Evolutionary conservation across 2,329 filamentous ascomycete genomes (phyloP), one percentile per base, ranked within the genome.

Genomic region (Trichoderma hamatum): DNA sequence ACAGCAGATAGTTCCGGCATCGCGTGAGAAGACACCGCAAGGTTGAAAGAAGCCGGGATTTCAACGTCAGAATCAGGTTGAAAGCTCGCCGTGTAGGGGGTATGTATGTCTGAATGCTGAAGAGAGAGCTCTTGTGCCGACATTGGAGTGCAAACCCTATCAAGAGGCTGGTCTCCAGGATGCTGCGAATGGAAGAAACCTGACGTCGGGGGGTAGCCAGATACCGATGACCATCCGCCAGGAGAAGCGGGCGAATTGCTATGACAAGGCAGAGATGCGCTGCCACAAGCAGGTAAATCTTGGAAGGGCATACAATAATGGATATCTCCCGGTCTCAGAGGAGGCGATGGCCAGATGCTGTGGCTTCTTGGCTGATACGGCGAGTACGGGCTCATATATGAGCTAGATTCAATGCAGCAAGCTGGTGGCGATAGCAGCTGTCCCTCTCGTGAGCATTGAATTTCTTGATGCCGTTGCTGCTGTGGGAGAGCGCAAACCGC

Each of bases 321-420:
- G 59, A 78, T 75, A 28, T 82, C 81, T 39, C 81, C 78, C 46
- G 76, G 75, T 14, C 75, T 75, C 10, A 76, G 75, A 13, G 79
- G 80, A 34, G 82, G 80, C 30, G 80, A 82, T 43, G 77, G 75
- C 76, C 79, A 80, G 60, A 71, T 69, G 54, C 72, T 74, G 63
- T 75, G 70, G 61, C 67, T 70, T 69, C 70, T 74, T 36, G 67
- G 52, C 32, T 70, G 64, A 39, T 61, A 69, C 32, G 69, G 49
- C 65, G 39, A 46, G 39, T 61, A 49, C 5, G 67, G 36, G 21
- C 67, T 32, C 64, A 69, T 60, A 61, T 39, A 36, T 63, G 34
- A 65, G 54, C 34, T 69, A 67, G 43, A 65, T 71, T 70, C 69
- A 58, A 65, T 56, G 51, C 24, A 43, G 60, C 73, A 71, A 68